Base-by-base conservation (phyloP, 1,284 basidiomycete genomes). In the Farysia itapuensis region DNA sequence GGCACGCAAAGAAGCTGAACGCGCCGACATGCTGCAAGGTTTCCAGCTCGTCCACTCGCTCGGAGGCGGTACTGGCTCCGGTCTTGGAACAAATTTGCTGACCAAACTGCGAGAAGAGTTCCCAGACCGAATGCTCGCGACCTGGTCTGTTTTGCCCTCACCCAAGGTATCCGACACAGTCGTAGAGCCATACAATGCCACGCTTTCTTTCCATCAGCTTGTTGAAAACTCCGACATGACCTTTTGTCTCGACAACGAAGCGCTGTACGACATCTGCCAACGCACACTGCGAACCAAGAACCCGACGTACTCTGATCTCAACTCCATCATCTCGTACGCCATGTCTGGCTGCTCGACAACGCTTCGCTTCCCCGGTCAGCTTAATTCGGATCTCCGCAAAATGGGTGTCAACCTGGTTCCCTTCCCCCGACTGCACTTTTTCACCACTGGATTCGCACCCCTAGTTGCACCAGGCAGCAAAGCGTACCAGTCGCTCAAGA, bases 291-390 rank as follows among this genome's bases (percentile, higher is more conserved):
- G 89, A 73, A 82, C 85, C 35, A 82, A 85, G 60, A 79, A 64
- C 21, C 72, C 73, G n/a, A 65, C 60, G 20, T 74, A 75, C 39
- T 40, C 49, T 16, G 51, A 53, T 38, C 49, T 66, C 39, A 72
- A 70, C 57, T 25, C 88, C 78, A 86, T 98, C 60, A 91, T 98
- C 43, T 94, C 91, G 22, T 85, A 90, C 67, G 95, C 97, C 78
- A 98, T 98, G 95, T 92, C 89, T 39, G 94, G 94, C 77, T 89
- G 93, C 78, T 93, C 91, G 11, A 95, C 92, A 54, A 92, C 88
- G 78, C 81, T 95, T 79, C 90, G 90, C 51, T 97, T 98, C 84
- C 90, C 92, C 19, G 93, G 93, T 21, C 89, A 93, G 77, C 81
- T 94, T 47, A 95, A 95, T 77, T 91, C 90, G 40, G 92, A 97